Base-by-base conservation (phyloP, 495 filamentous ascomycete genomes). In the Aspergillus kassunensis region DNA sequence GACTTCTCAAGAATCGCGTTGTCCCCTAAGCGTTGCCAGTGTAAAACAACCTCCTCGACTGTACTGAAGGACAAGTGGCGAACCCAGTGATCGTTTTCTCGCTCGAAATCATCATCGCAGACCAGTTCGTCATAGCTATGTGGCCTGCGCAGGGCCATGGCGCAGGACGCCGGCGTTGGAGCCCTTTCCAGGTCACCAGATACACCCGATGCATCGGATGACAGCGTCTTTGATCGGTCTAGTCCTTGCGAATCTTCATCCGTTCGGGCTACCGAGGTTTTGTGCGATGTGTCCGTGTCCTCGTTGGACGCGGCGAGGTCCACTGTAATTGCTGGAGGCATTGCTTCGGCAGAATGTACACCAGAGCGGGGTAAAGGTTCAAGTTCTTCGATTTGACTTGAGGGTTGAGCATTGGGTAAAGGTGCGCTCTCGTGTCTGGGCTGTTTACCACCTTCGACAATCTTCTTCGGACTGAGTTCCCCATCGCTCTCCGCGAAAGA, bases 11-110 rank as follows among this genome's bases (percentile, higher is more conserved):
- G 25, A 23, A 61, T 68, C 8, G 76, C 53, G 35, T 68, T 59
- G 9, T 79, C 54, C 34, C 77, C 62, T 13, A 72, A 31, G 1
- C 59, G 74, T n/a, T 78, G 66, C 87, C 89, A 93, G 19, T 64
- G 70, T n/a, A 95, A 75, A 3, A 96, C 68, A 25, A 86, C 90
- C 53, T 95, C 90, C 66, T 95, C 89, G n/a, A 91, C 91, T 35
- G 83, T 78, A 55, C 86, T 88, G 63, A 97, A 97, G 4, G 90
- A 95, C 51, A 97, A 73, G 44, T 90, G 87, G 5, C 90, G 82
- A 0, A 91, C 82, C 79, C 83, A 95, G 11, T 75, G 63, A 7
- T 64, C 56, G 10, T 70, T 57, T 36, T 61, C 50, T 2, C 60
- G 59, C 30, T 60, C 47, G 29, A 50, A 42, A 8, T 57, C 58